phyloP scores from a whole-genome alignment of 2,329 filamentous ascomycete genomes.

The Scleromitrula shiraiana region DNA sequence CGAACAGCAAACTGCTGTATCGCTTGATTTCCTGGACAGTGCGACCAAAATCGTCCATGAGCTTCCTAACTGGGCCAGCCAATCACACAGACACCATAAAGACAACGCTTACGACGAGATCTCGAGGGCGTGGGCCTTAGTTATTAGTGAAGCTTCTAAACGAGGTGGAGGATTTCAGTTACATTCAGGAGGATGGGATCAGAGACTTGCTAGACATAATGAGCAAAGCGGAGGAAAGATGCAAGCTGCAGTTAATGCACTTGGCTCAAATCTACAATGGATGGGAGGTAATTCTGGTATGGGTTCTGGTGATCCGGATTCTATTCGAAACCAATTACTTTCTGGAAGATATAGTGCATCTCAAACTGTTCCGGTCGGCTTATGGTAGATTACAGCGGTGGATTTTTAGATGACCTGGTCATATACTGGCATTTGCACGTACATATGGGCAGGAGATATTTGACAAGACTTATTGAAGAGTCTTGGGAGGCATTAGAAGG shows the following conservation, averaged over 20 bases:
- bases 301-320: constrained; percentile 39
- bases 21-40: constrained; percentile 79
- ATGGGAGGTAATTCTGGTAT: constrained; percentile 42
- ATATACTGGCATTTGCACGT: constrained; percentile 19
- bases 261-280: constrained; percentile 71
- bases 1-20: constrained; percentile 75
- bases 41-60: constrained; percentile 86
- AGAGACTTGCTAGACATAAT: constrained; percentile 79
- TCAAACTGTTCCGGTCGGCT: constrained; percentile 50
- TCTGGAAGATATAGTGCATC: constrained; percentile 49
- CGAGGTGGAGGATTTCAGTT: constrained; percentile 82
- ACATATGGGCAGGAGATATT: constrained; percentile 16
- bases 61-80: constrained; percentile 84
- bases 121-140: constrained; percentile 83
- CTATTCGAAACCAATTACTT: constrained; percentile 55
- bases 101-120: constrained; percentile 96
- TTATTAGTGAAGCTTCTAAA: constrained; percentile 86
- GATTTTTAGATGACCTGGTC: not conserved
- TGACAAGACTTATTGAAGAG: constrained; percentile 2
- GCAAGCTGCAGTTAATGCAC: constrained; percentile 68
- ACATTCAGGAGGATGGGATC: constrained; percentile 88
- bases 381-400: constrained; percentile 31
- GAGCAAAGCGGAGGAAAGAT: constrained; percentile 77
- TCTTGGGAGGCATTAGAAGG: constrained; percentile 6
- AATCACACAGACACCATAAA: constrained; percentile 84